These are phyloP conservation scores for Penicillium vulpinum DNA, from an alignment of 2,329 filamentous ascomycete species.

Conservation along the genomic window DNA sequence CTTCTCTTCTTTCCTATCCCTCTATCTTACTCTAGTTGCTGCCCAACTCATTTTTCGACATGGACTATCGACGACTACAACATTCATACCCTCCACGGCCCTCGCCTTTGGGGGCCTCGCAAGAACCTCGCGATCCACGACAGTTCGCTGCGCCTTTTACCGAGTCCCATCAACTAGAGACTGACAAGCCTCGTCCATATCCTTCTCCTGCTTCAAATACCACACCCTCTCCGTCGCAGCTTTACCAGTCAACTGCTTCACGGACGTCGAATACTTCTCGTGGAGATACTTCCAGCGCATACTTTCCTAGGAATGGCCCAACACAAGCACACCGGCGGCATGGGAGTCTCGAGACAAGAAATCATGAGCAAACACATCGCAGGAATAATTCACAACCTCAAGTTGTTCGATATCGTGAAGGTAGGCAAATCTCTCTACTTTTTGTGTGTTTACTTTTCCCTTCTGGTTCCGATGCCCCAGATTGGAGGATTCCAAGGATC, in stretches of 20 bases:
- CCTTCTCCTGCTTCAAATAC: conserved; percentile 10
- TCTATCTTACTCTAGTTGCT: neutral
- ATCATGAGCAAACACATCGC: conserved; percentile 20
- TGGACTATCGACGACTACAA: conserved; percentile 32
- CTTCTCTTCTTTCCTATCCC: neutral
- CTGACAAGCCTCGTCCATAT: conserved; percentile 22
- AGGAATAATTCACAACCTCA: conserved; percentile 26
- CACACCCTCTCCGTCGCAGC: neutral
- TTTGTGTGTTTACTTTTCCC: conserved; percentile 5
- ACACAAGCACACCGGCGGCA: conserved; percentile 21
- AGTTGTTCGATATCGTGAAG: conserved; percentile 13
- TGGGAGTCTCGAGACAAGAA: conserved; percentile 18
- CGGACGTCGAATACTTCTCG: conserved; percentile 21
- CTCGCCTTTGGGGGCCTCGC: conserved; percentile 32
- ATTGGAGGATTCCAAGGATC: conserved; percentile 21
- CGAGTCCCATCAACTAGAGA: conserved; percentile 23
- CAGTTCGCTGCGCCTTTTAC: conserved; percentile 20
- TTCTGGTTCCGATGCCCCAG: conserved; percentile 19
- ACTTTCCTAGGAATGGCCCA: conserved; percentile 17
- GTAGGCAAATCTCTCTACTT: conserved; percentile 10
- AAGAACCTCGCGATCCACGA: conserved; percentile 32
- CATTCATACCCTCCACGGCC: conserved; percentile 35
- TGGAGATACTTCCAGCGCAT: conserved; percentile 17
- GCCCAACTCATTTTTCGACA: conserved; percentile 8
- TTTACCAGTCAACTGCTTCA: conserved; percentile 12